phyloP scores from a whole-genome alignment of 306 rosid genomes.

The Inga laurina region DNA sequence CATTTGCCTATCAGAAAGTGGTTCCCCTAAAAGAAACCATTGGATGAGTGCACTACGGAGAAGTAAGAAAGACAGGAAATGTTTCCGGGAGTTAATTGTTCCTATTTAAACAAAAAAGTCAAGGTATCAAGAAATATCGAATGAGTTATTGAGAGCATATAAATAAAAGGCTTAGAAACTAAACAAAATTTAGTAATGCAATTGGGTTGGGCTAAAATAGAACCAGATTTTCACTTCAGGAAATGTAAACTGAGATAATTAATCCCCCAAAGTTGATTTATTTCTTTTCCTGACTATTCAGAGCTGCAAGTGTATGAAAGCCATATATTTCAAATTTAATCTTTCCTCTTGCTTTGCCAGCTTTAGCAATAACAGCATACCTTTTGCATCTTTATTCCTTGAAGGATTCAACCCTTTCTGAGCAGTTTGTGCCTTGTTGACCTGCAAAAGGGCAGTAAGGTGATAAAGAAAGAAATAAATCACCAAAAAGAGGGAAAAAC shows the following conservation, averaged over 20 bases:
- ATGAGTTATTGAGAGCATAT: background rate
- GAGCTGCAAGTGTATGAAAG: background rate
- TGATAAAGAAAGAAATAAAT: slow-evolving; percentile 6
- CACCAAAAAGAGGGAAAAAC: background rate
- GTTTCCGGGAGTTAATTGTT: background rate
- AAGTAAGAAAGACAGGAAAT: background rate
- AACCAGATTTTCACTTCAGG: background rate
- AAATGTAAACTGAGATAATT: background rate
- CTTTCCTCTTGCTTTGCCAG: background rate
- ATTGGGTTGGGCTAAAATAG: background rate
- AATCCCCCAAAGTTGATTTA: background rate
- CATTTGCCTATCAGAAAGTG: background rate
- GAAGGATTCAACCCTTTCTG: slow-evolving; percentile 78
- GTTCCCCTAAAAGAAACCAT: background rate
- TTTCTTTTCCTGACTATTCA: background rate
- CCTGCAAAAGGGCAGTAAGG: slow-evolving; percentile 53
- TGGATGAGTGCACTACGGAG: background rate
- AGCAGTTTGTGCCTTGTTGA: slow-evolving; percentile 90
- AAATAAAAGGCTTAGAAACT: background rate
- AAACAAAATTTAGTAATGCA: background rate
- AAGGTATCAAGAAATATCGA: slow-evolving; percentile 2
- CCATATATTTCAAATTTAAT: background rate
- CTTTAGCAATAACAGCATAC: slow-evolving; percentile 42
- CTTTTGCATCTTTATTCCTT: slow-evolving; percentile 82
- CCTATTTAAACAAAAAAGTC: background rate